Conservation (phyloP, 2,329 filamentous ascomycete genomes). For the Septoria petroselini region DNA sequence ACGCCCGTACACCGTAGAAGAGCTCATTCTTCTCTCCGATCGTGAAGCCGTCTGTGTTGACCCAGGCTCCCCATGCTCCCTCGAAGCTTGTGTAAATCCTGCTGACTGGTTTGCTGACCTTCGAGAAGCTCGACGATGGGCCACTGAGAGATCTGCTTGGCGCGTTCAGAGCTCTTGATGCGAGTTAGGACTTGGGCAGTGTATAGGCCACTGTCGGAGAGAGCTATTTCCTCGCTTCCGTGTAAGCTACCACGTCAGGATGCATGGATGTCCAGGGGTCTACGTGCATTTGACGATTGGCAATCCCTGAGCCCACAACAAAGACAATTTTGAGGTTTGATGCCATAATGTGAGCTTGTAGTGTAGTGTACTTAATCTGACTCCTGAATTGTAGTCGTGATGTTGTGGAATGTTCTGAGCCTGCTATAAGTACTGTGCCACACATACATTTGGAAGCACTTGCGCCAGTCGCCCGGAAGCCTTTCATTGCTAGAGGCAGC, state of each 20-base stretch:
- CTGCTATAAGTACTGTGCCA: too few species aligned
- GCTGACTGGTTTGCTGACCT: conserved; percentile 51
- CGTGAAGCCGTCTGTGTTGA: conserved; percentile 57
- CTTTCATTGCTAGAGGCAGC: too few species aligned
- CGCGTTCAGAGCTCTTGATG: conserved; percentile 43
- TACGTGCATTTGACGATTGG: background rate
- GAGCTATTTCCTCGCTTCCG: too few species aligned
- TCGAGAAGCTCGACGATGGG: conserved; percentile 47
- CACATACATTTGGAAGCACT: too few species aligned
- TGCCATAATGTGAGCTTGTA: background rate
- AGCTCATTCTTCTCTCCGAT: conserved; percentile 53
- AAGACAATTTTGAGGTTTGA: background rate
- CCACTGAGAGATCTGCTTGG: conserved; percentile 42
- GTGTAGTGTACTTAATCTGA: too few species aligned
- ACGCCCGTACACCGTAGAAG: conserved; percentile 44
- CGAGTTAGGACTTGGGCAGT: conserved; percentile 50
- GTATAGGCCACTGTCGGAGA: conserved; percentile 39
- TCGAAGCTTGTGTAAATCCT: conserved; percentile 45
- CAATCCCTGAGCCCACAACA: background rate
- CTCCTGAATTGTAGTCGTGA: too few species aligned
- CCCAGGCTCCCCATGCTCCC: conserved; percentile 50
- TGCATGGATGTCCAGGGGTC: too few species aligned
- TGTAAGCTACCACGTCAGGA: background rate
- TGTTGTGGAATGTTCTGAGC: too few species aligned
- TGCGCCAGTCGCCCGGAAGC: too few species aligned